Evolutionary conservation across 306 rosid genomes (phyloP).

Genomic region (Rosa lucieae): DNA sequence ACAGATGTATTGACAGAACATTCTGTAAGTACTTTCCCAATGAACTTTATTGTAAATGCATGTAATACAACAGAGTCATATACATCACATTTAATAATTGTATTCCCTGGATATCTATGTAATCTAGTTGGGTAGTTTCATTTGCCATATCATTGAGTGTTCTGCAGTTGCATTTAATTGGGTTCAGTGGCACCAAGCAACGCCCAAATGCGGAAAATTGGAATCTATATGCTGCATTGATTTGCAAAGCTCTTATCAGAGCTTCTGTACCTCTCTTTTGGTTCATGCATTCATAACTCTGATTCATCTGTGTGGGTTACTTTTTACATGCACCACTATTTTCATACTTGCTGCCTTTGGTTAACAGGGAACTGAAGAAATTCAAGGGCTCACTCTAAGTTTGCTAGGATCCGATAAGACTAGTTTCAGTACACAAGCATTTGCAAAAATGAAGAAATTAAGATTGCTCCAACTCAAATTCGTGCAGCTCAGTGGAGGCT

Average conservation of each 20-base stretch:
- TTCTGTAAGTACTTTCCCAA: neutral
- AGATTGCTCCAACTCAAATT: neutral
- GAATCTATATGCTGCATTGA: neutral
- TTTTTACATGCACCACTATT: neutral
- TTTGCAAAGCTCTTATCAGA: neutral
- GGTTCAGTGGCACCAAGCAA: neutral
- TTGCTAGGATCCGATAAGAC: neutral
- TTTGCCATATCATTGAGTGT: neutral
- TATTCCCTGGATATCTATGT: neutral
- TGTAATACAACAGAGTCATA: neutral
- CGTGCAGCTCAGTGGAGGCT: neutral
- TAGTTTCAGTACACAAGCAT: neutral
- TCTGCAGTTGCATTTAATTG: neutral
- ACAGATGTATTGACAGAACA: neutral
- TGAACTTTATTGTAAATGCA: neutral
- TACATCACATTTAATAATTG: neutral
- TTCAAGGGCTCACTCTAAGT: slow-evolving; percentile 1
- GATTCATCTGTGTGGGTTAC: neutral
- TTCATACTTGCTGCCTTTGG: neutral
- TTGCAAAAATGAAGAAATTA: neutral
- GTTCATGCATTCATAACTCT: neutral
- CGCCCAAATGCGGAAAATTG: neutral
- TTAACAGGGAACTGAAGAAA: neutral
- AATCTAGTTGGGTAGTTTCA: neutral
- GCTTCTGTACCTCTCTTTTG: neutral